Conservation (phyloP, 192 early-diverging fungal genomes). For the Mortierella antarctica region DNA sequence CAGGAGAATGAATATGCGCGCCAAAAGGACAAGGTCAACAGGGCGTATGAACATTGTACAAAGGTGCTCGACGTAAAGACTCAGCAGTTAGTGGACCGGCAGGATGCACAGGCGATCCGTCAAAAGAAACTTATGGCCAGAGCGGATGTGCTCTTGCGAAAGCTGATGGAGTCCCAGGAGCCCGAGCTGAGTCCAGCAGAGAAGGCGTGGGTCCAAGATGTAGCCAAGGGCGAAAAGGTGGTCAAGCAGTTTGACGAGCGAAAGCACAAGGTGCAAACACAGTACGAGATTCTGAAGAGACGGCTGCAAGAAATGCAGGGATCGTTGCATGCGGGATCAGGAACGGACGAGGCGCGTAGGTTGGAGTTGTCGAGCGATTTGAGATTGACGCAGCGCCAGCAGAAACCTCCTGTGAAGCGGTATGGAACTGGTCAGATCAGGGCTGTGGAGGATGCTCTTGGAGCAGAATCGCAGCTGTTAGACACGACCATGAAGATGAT, state of each 20-base stretch:
- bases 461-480: conserved; percentile 13
- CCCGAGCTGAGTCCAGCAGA: conserved; percentile 71
- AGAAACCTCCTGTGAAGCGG: background rate
- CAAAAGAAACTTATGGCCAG: conserved; percentile 59
- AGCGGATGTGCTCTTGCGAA: conserved; percentile 69
- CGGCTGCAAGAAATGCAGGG: conserved; percentile 24
- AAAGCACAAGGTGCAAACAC: conserved; percentile 24
- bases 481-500: conserved; percentile 36
- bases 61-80: conserved; percentile 51
- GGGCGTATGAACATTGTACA: conserved; percentile 57
- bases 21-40: conserved; percentile 56
- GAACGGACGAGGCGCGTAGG: background rate
- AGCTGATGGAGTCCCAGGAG: conserved; percentile 69
- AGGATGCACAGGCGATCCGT: conserved; percentile 55
- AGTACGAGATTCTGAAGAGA: conserved; percentile 33
- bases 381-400: background rate
- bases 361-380: background rate
- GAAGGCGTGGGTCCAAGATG: conserved; percentile 58
- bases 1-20: conserved; percentile 55
- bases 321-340: background rate
- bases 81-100: conserved; percentile 54
- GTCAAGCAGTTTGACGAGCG: conserved; percentile 29
- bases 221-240: conserved; percentile 28
- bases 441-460: conserved; percentile 17
- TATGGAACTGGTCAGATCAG: conserved; percentile 33